Percentiles rank a stretch among this genome's conserved stretches.
phyloP scores from a whole-genome alignment of 106 monocot genomes.

The Phalaenopsis equestris region DNA sequence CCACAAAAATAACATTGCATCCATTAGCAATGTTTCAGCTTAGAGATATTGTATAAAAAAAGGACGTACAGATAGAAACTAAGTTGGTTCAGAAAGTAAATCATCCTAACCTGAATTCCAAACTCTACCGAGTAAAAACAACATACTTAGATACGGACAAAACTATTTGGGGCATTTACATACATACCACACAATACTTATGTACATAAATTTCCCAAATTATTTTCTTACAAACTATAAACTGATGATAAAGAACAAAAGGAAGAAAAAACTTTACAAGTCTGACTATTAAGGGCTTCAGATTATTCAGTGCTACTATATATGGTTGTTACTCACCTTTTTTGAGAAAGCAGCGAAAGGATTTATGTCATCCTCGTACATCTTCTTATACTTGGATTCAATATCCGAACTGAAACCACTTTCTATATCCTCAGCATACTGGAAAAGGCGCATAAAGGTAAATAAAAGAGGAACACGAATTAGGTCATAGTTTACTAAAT shows the following conservation, averaged over 20 bases:
- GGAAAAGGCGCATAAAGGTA: slow-evolving; percentile 12
- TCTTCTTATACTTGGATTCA: slow-evolving; percentile 97
- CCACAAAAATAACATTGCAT: neutral
- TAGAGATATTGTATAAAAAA: neutral
- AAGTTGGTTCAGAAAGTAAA: neutral
- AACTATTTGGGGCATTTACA: neutral
- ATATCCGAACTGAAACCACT: slow-evolving; percentile 89
- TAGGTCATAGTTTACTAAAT: neutral
- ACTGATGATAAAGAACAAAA: neutral
- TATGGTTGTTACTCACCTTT: slow-evolving; percentile 37
- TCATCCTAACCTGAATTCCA: too few species aligned
- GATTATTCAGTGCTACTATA: neutral
- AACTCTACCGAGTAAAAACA: neutral
- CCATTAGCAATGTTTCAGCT: too few species aligned
- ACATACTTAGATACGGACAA: neutral
- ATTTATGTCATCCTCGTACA: slow-evolving; percentile 98
- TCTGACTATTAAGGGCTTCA: neutral
- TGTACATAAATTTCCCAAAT: neutral
- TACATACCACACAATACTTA: too few species aligned
- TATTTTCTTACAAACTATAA: neutral
- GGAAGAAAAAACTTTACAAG: neutral
- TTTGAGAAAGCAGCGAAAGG: slow-evolving; percentile 99
- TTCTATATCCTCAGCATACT: slow-evolving; percentile 97
- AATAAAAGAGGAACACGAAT: slow-evolving; percentile 3
- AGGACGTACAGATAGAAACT: neutral